phyloP scores from a whole-genome alignment of 2,329 filamentous ascomycete species.

The Atkinsonella texensis region DNA sequence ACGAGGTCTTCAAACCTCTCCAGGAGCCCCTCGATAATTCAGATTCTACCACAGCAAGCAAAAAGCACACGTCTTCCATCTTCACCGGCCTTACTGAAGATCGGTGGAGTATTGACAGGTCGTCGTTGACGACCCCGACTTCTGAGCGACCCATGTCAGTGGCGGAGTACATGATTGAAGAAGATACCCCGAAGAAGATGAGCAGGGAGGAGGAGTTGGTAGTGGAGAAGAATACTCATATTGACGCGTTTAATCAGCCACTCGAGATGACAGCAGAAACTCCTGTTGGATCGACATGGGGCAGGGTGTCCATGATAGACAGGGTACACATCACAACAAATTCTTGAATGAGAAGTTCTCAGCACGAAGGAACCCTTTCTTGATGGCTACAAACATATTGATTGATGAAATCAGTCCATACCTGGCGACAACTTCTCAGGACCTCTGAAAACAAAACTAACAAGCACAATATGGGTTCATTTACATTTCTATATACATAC shows the following conservation, averaged over 20 bases:
- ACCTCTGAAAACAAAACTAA: not conserved
- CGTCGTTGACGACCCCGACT: constrained; percentile 26
- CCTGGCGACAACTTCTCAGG: not conserved
- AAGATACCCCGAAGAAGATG: constrained; percentile 20
- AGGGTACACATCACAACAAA: not conserved
- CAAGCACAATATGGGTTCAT: not conserved
- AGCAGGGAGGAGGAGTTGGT: constrained; percentile 11
- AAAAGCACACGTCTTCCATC: constrained; percentile 26
- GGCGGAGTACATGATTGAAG: constrained; percentile 18
- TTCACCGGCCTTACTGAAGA: constrained; percentile 26
- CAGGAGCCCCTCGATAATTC: constrained; percentile 13
- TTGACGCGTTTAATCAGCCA: not conserved
- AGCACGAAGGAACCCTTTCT: not conserved
- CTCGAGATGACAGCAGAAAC: not conserved
- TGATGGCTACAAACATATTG: not conserved
- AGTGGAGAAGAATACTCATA: not conserved
- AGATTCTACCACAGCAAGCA: constrained; percentile 15
- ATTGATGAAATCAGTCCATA: not conserved
- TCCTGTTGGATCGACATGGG: not conserved
- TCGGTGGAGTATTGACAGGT: constrained; percentile 25
- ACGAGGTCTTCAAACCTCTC: not conserved
- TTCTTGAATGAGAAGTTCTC: not conserved
- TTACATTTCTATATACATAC: not conserved
- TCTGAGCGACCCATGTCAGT: constrained; percentile 24
- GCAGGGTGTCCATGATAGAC: not conserved